Conservation (phyloP, 768 basidiomycete genomes). For the Hypsizygus marmoreus region DNA sequence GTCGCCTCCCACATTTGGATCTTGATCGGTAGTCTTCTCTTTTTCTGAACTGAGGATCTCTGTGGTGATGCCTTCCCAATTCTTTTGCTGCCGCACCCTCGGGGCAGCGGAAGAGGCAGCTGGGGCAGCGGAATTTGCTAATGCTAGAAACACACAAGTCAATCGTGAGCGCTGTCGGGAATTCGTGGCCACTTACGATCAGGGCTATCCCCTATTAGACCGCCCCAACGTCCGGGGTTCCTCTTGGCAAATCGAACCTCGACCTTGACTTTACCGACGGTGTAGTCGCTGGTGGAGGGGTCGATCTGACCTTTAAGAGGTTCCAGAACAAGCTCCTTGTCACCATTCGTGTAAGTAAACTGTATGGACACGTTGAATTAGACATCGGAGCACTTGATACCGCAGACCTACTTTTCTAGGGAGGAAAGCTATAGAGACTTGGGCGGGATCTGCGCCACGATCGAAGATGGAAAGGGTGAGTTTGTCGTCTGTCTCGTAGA, state of each 20-base stretch:
- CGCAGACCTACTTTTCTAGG: constrained; percentile 55
- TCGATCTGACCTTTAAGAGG: constrained; percentile 86
- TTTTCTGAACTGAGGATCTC: constrained; percentile 69
- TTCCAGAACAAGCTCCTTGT: constrained; percentile 68
- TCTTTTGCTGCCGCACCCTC: constrained; percentile 51
- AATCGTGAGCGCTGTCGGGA: constrained; percentile 2
- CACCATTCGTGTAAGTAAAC: constrained; percentile 68
- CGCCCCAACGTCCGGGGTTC: constrained; percentile 70
- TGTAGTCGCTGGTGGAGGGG: constrained; percentile 57
- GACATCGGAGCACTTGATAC: not conserved
- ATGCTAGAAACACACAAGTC: constrained; percentile 20
- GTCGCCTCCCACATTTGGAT: constrained; percentile 91
- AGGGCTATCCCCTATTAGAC: constrained; percentile 71
- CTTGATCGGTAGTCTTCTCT: constrained; percentile 68
- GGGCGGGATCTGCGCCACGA: constrained; percentile 66
- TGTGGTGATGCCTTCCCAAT: constrained; percentile 87
- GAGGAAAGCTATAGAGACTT: constrained; percentile 64
- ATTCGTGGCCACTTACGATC: constrained; percentile 56
- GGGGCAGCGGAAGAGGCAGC: constrained; percentile 34
- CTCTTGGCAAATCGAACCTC: constrained; percentile 80
- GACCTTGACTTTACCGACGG: constrained; percentile 84
- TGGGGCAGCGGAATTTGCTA: constrained; percentile 32
- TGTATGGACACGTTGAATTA: constrained; percentile 20
- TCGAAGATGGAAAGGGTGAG: constrained; percentile 79
- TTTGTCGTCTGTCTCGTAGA: constrained; percentile 82